Conservation (phyloP, 164 flowering plant genomes). For the Saururus chinensis region DNA sequence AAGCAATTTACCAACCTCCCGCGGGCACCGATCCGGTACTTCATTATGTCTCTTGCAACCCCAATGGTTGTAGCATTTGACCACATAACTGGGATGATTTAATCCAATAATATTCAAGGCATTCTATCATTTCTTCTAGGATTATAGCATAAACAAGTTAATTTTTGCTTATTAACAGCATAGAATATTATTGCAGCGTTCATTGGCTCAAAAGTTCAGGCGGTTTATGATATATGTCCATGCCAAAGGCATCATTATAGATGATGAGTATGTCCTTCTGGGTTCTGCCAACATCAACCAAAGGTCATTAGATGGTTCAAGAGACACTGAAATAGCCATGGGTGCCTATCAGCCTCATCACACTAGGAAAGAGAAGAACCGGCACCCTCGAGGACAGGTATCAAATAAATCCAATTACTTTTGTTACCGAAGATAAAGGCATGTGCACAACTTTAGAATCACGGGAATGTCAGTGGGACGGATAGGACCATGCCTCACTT, state of each 20-base stretch:
- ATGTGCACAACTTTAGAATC: too few species aligned
- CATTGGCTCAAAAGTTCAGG: conserved; percentile 28
- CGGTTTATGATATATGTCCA: conserved; percentile 91
- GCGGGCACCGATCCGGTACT: conserved; percentile 30
- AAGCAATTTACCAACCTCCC: conserved; percentile 15
- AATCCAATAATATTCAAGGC: too few species aligned
- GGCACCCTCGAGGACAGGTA: conserved; percentile 74
- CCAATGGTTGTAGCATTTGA: too few species aligned
- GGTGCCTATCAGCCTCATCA: conserved; percentile 86
- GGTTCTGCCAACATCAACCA: conserved; percentile 86
- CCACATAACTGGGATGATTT: too few species aligned
- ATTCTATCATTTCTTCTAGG: too few species aligned
- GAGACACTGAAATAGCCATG: conserved; percentile 91
- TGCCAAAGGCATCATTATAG: conserved; percentile 88
- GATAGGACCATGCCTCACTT: too few species aligned
- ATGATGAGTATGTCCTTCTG: conserved; percentile 65
- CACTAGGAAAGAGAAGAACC: conserved; percentile 33
- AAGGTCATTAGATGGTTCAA: conserved; percentile 73
- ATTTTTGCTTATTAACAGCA: background rate
- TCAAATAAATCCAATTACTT: too few species aligned
- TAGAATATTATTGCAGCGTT: background rate
- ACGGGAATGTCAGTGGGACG: too few species aligned
- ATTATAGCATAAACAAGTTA: too few species aligned
- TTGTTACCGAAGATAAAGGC: too few species aligned
- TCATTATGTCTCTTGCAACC: too few species aligned